Evolutionary conservation across 345 rosid genomes (phyloP).

Genomic region (Citrus sinensis): DNA sequence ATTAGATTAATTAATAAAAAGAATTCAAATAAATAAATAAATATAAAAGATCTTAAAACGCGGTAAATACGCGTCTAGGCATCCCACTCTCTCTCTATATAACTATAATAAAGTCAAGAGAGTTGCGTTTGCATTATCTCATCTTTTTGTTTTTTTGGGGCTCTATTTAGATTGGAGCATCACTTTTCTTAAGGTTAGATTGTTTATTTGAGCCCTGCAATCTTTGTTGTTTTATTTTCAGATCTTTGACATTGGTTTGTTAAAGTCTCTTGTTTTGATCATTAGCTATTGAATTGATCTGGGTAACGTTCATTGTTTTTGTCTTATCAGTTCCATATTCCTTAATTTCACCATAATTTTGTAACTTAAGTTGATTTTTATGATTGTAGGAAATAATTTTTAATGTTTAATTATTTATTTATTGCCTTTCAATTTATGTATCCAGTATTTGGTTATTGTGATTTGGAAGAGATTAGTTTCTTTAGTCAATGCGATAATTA

Average conservation of each 20-base stretch:
- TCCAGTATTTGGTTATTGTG: neutral
- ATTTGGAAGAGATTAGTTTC: neutral
- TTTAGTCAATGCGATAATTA: neutral
- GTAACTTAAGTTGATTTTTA: neutral
- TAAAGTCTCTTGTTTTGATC: neutral
- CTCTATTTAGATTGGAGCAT: neutral
- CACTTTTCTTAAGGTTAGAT: neutral
- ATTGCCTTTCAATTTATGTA: too few species aligned
- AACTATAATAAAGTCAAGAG: neutral
- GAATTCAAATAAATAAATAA: too few species aligned
- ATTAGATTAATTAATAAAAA: too few species aligned
- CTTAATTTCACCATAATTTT: neutral
- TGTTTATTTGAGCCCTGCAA: neutral
- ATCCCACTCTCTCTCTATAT: neutral
- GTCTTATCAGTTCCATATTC: neutral
- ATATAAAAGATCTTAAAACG: neutral
- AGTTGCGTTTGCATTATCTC: neutral
- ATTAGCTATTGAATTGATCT: neutral
- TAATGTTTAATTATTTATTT: neutral
- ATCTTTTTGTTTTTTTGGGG: too few species aligned
- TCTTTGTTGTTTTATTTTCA: too few species aligned
- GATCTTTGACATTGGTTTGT: neutral
- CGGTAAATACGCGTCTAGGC: neutral
- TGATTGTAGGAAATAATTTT: neutral
- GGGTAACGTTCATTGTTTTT: neutral